Base-by-base conservation (phyloP, 1,284 basidiomycete genomes). In the Cystobasidium sp. region DNA sequence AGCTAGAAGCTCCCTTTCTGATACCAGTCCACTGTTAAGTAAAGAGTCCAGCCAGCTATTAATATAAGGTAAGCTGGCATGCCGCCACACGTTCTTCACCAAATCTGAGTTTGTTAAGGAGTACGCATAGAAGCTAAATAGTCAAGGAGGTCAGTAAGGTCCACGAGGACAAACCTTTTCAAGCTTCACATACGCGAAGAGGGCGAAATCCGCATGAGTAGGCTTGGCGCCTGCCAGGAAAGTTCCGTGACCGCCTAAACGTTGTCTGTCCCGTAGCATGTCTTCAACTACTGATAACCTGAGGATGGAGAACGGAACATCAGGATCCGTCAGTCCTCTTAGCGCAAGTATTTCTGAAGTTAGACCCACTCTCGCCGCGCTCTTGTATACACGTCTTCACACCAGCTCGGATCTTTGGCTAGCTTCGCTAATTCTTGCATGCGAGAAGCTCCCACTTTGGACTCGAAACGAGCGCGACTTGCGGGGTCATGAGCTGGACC, bases 201-300 rank as follows among this genome's bases (percentile, higher is more conserved):
- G 62, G 61, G 68, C 74, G 52, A 76, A 77, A 55, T 77, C 77
- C 6, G 76, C 72, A 61, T 77, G 77, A 1, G 73, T 70, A 18
- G 77, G 76, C 61, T 63, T 55, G 0, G 46, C 20, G 0, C 77
- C 77, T 18, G 61, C 66, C 12, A 77, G 37, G 53, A 77, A 77
- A 5, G 31, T 24, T n/a, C 76, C 75, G 18, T 47, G 7, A 31
- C 74, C 73, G 20, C 73, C 68, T 24, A 68, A 49, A 12, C 51
- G 44, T 24, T 53, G 41, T 24, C 59, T 59, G 37, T 77, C 77
- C 10, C 46, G 12, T 7, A 77, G 64, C 47, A 66, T 51, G 14
- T 20, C 18, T 14, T 66, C 39, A 7, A 66, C 51, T 41, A 66
- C 41, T 6, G 64, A 52, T 7, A 66, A 37, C 20, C 64, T 66